Base-by-base conservation (phyloP, 2,329 filamentous ascomycete species). In the Torrubiella hemipterigena region DNA sequence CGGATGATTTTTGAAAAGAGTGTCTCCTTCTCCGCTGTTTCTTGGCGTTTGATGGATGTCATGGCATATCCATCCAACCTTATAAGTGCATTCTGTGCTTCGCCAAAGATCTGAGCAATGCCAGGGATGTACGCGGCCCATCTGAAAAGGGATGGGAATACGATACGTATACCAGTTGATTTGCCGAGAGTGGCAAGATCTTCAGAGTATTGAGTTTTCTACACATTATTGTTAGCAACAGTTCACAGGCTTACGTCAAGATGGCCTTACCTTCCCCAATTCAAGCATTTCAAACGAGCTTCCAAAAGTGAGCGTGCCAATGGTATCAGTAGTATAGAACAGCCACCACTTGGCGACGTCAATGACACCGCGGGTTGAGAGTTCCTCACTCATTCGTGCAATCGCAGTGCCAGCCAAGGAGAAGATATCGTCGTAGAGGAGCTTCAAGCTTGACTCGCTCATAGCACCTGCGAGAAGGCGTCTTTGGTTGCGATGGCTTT, bases 261-360 rank as follows among this genome's bases (percentile, higher is more conserved):
- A n/a, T n/a, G n/a, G n/a, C n/a, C 49, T 36, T 42, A 69, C 66
- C 49, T 63, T 46, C 12, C 65, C 65, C 4, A 46, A 44, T 33
- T 73, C 66, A 4, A 76, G 44, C 51, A 65, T 63, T 1, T 49
- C 46, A 35, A 73, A 73, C 1, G 65, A 65, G n/a, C 71, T 59
- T 0, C 69, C 69, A 44, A 75, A 74, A 2, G 52, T 60, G 6
- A 75, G 45, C 30, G 71, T 57, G 0, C 59, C 65, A 30, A 73
- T 67, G 1, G 69, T 48, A 41, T 75, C 70, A 0, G 67, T 69
- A 0, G 67, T 49, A 55, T 71, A 60, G 31, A 68, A 69, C 6
- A 61, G 44, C 50, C 56, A 67, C 68, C 68, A 74, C 34, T 69
- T 69, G 35, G 58, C 55, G 0, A 73, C 46, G 36, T 75, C 67